Evolutionary conservation across 768 basidiomycete genomes (phyloP).

Genomic region (Chalciporus chontae): DNA sequence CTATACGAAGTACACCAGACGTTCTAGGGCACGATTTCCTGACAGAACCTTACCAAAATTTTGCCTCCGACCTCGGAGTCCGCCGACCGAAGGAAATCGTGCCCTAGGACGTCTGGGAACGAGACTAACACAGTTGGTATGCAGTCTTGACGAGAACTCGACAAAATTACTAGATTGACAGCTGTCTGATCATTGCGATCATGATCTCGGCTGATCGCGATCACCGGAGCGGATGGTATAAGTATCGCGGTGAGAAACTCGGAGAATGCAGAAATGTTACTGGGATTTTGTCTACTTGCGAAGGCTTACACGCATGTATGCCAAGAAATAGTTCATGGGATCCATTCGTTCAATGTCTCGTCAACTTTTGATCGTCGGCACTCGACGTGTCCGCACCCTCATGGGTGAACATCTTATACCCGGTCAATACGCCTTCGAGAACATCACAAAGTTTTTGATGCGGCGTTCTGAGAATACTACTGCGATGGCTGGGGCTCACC

Average conservation of each 20-base stretch:
- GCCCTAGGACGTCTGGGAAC: no score
- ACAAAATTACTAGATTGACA: constrained; percentile 11
- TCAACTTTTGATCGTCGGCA: constrained; percentile 11
- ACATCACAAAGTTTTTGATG: constrained; percentile 70
- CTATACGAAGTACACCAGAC: no score
- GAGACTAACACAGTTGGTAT: no score
- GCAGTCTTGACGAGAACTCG: constrained; percentile 7
- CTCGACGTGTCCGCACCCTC: constrained; percentile 5
- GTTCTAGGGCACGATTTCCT: no score
- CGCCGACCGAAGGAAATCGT: no score
- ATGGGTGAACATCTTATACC: constrained; percentile 47
- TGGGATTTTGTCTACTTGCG: no score
- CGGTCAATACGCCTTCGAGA: constrained; percentile 59
- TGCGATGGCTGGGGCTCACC: constrained; percentile 46
- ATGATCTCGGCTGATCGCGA: constrained; percentile 32
- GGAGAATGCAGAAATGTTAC: not conserved
- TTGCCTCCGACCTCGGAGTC: no score
- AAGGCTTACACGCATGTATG: no score
- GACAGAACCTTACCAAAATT: no score
- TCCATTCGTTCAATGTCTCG: constrained; percentile 27
- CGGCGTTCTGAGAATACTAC: constrained; percentile 62
- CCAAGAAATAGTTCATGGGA: not conserved
- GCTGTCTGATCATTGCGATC: constrained; percentile 30
- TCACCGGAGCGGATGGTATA: constrained; percentile 31
- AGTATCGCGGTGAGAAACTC: not conserved